A percentile compares a stretch with the other conserved stretches of the same genome.
Evolutionary conservation across 2,329 filamentous ascomycete species (phyloP).

Genomic region (Aspergillus pseudonomiae): DNA sequence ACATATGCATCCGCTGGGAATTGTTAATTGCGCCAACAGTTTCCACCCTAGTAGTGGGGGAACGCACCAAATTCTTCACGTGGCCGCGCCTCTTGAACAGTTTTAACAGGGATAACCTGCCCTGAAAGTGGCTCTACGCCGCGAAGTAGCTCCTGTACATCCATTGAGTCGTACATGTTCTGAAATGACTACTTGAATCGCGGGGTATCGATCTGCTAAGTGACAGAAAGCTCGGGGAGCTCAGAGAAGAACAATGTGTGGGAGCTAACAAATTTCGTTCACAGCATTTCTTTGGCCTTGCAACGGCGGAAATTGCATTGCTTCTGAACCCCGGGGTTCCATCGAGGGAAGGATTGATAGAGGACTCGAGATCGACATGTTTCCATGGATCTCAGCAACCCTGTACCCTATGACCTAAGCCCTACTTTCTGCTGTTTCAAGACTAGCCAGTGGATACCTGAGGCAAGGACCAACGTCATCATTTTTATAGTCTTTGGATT

Average conservation of each 20-base stretch:
- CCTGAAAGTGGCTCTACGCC: conserved; percentile 36
- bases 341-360: neutral
- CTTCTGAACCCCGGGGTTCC: neutral
- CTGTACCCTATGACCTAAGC: conserved; percentile 31
- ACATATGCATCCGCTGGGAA: conserved; percentile 46
- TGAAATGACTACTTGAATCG: neutral
- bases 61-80: conserved; percentile 45
- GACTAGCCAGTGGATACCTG: neutral
- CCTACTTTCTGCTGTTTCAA: conserved; percentile 14
- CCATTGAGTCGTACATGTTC: conserved; percentile 21
- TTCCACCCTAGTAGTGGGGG: too few relatives aligned
- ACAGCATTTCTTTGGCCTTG: neutral
- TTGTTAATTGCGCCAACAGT: conserved; percentile 10
- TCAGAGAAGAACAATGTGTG: neutral
- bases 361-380: conserved; percentile 3
- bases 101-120: conserved; percentile 44
- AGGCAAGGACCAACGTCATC: neutral
- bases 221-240: neutral
- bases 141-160: conserved; percentile 25
- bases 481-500: neutral
- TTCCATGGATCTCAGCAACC: conserved; percentile 11
- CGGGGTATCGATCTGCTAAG: conserved; percentile 5
- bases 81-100: conserved; percentile 47
- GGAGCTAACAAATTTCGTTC: neutral
- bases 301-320: neutral